Base-by-base conservation (phyloP, 129 eudicot species). In the Ambrosia trifida region DNA sequence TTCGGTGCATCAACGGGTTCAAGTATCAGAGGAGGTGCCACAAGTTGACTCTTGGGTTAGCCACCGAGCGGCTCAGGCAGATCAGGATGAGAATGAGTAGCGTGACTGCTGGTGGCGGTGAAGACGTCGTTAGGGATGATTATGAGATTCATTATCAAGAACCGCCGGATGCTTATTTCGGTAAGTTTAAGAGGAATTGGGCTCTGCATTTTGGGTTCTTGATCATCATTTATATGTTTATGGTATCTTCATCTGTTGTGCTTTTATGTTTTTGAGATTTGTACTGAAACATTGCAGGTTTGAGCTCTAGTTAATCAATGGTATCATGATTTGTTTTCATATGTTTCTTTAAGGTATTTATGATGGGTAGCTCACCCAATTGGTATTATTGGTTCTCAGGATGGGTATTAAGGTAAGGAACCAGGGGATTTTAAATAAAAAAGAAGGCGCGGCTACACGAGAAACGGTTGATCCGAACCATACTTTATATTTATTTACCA, bases 1-100 rank as follows among this genome's bases (percentile, higher is more conserved):
- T 95, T 5, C 74, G 99, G 73, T 95, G 99, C 83, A 90, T 95
- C 78, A 95, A 95, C 72, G 97, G 99, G 41, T 87, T 95, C 75
- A 95, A 95, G 95, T 95, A 95, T 58, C 99, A 95, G 70, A 31
- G 97, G 30, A 62, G 97, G 68, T 95, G 99, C 83, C 99, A 95
- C 52, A 95, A 95, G 82, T 61, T 95, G 75, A 95, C 99, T 1
- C 87, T 95, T 0, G 97, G 99, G 3, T 61, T 95, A 66, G 99
- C 99, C 64, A 95, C 99, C 0, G 99, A 95, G 68, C 82, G 96
- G 75, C 86, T 95, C 66, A 59, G 99, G 78, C 89, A 80, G 78
- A 64, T 95, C 65, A 77, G 83, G 84, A 72, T 74, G 86, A 65
- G 85, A 18, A 61, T 74, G 61, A 61, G 68, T 7, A 66, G 73